phyloP scores from a whole-genome alignment of 805 yeast species.

The Candida arabinofermentans region DNA sequence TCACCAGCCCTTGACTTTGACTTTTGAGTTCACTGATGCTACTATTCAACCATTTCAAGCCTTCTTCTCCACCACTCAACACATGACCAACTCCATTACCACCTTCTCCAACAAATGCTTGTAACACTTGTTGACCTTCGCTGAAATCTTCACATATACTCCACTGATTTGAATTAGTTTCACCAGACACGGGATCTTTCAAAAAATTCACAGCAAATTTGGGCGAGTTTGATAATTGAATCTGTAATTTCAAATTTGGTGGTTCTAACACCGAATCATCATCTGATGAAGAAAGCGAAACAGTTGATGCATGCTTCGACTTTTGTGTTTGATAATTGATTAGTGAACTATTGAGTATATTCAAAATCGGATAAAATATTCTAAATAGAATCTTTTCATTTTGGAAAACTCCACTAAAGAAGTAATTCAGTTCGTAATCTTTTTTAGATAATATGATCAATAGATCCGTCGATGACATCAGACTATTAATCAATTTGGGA shows the following conservation, averaged over 20 bases:
- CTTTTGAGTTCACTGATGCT: slow-evolving; percentile 24
- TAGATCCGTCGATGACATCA: slow-evolving; percentile 68
- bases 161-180: slow-evolving; percentile 61
- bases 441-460: slow-evolving; percentile 67
- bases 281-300: slow-evolving; percentile 6
- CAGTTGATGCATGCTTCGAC: slow-evolving; percentile 18
- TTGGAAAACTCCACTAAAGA: slow-evolving; percentile 69
- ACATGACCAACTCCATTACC: slow-evolving; percentile 68
- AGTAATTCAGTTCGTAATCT: slow-evolving; percentile 70
- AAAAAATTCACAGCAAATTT: slow-evolving; percentile 75
- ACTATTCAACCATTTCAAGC: slow-evolving; percentile 31
- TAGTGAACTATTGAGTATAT: slow-evolving; percentile 57
- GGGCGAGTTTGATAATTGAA: slow-evolving; percentile 50
- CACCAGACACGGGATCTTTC: slow-evolving; percentile 42
- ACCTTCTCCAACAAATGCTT: slow-evolving; percentile 54
- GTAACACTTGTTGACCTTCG: slow-evolving; percentile 76
- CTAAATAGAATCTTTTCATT: slow-evolving; percentile 66
- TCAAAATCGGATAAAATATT: slow-evolving; percentile 63
- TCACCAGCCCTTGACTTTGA: slow-evolving; percentile 25
- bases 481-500: slow-evolving; percentile 58
- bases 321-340: slow-evolving; percentile 38
- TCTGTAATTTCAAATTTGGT: slow-evolving; percentile 33
- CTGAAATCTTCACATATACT: slow-evolving; percentile 80
- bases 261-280: slow-evolving; percentile 32
- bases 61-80: slow-evolving; percentile 47